phyloP scores from a whole-genome alignment of 2,329 filamentous ascomycete species.

The Annulohypoxylon truncatum region DNA sequence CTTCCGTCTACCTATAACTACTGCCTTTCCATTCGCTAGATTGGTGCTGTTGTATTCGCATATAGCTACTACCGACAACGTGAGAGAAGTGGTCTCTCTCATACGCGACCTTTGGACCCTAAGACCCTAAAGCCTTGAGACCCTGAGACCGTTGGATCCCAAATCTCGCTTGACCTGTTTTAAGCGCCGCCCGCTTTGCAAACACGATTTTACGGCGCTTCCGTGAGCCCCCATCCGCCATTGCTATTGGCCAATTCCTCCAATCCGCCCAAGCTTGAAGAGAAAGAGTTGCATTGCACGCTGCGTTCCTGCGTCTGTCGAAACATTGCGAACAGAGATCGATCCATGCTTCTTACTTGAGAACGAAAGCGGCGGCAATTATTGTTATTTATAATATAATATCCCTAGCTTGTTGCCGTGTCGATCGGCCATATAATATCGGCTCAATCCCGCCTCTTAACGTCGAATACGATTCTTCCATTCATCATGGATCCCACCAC shows the following conservation, averaged over 20 bases:
- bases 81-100: conserved; percentile 20
- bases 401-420: conserved; percentile 2
- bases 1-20: conserved; percentile 12
- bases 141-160: conserved; percentile 22
- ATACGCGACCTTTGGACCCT: conserved; percentile 15
- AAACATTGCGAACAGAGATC: conserved; percentile 40
- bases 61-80: conserved; percentile 16
- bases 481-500: conserved; percentile 68
- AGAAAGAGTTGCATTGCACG: conserved; percentile 32
- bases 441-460: conserved; percentile 11
- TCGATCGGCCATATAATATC: conserved; percentile 29
- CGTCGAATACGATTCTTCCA: conserved; percentile 16
- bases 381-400: conserved; percentile 21
- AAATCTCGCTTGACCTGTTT: conserved; percentile 32
- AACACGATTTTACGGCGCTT: conserved; percentile 44
- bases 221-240: conserved; percentile 28
- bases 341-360: conserved; percentile 35
- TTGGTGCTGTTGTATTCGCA: conserved; percentile 2
- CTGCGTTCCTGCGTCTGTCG: conserved; percentile 47
- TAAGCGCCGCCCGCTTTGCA: conserved; percentile 42
- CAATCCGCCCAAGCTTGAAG: conserved; percentile 7
- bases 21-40: conserved; percentile 10
- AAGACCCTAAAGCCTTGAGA: conserved; percentile 6
- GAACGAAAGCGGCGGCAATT: conserved; percentile 38
- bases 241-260: conserved; percentile 41